A percentile compares a stretch with the other conserved stretches of the same genome.
Evolutionary conservation across 75 land plant genomes (phyloP).

Genomic region (Pinus tabuliformis): DNA sequence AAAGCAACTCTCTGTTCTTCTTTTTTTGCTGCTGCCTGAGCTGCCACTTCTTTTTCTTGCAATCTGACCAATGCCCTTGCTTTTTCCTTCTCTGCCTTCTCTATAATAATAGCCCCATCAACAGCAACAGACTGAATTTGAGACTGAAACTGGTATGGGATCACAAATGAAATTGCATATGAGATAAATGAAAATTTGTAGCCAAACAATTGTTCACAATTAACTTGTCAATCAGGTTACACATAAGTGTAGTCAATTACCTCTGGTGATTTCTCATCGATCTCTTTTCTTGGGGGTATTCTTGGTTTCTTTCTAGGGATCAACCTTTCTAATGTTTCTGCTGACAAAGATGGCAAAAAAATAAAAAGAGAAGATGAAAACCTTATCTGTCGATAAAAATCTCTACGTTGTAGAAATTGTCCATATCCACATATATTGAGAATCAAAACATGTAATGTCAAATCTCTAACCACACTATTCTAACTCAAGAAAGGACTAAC

Average conservation of each 20-base stretch:
- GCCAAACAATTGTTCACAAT: neutral
- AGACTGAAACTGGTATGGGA: slow-evolving; percentile 44
- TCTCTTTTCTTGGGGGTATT: slow-evolving; percentile 51
- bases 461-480: neutral
- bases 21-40: slow-evolving; percentile 52
- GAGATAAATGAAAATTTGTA: neutral
- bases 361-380: neutral
- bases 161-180: neutral
- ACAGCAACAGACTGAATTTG: slow-evolving; percentile 57
- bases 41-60: slow-evolving; percentile 43
- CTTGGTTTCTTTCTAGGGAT: slow-evolving; percentile 49
- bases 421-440: neutral
- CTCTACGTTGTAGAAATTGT: too few species aligned
- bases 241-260: slow-evolving; percentile 16
- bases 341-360: neutral
- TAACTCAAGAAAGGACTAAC: neutral
- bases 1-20: slow-evolving; percentile 70
- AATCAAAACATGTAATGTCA: neutral
- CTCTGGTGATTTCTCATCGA: slow-evolving; percentile 72
- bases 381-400: neutral
- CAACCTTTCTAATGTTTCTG: slow-evolving; percentile 23
- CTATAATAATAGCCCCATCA: slow-evolving; percentile 46
- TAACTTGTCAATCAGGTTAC: neutral
- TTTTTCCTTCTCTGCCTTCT: slow-evolving; percentile 37
- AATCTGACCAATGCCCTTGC: slow-evolving; percentile 39